These are phyloP conservation scores for Hymenoscyphus infarciens DNA, from an alignment of 2,329 filamentous ascomycete genomes.

Conservation along the genomic window DNA sequence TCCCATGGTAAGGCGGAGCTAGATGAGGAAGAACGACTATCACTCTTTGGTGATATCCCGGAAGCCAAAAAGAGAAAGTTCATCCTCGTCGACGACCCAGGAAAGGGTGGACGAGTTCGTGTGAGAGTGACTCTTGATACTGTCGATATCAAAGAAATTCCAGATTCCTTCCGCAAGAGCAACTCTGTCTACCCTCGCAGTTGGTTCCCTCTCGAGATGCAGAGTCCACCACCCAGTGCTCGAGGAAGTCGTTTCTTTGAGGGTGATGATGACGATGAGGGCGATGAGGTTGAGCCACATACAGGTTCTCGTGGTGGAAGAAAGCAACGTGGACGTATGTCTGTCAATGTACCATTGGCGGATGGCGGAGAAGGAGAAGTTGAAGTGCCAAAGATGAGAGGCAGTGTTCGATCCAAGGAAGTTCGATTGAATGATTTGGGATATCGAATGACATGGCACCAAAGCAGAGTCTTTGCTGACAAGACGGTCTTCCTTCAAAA, in stretches of 20 bases:
- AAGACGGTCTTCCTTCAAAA: constrained; percentile 85
- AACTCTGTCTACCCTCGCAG: constrained; percentile 88
- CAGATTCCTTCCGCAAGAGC: constrained; percentile 86
- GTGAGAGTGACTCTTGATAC: constrained; percentile 91
- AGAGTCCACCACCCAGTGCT: constrained; percentile 73
- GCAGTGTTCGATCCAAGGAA: constrained; percentile 70
- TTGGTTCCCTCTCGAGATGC: constrained; percentile 92
- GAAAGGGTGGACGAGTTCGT: constrained; percentile 74
- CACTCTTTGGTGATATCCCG: constrained; percentile 82
- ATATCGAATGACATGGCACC: constrained; percentile 94
- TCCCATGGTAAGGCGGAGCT: constrained; percentile 33
- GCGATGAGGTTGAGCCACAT: constrained; percentile 40
- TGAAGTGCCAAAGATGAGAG: constrained; percentile 70
- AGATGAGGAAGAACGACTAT: constrained; percentile 52
- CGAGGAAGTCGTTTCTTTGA: constrained; percentile 73
- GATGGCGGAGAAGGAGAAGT: constrained; percentile 73
- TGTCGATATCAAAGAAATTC: constrained; percentile 92
- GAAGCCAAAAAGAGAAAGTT: constrained; percentile 94
- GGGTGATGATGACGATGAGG: constrained; percentile 61
- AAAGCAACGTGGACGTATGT: constrained; percentile 39
- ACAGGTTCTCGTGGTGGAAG: constrained; percentile 30
- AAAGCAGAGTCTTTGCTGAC: constrained; percentile 86
- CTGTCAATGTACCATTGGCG: constrained; percentile 60
- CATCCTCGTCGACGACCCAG: constrained; percentile 88
- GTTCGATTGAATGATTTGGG: constrained; percentile 90